A percentile compares a stretch with the other conserved stretches of the same genome.
phyloP scores from a whole-genome alignment of 306 rosid species.

The Trichosanthes cucumerina region DNA sequence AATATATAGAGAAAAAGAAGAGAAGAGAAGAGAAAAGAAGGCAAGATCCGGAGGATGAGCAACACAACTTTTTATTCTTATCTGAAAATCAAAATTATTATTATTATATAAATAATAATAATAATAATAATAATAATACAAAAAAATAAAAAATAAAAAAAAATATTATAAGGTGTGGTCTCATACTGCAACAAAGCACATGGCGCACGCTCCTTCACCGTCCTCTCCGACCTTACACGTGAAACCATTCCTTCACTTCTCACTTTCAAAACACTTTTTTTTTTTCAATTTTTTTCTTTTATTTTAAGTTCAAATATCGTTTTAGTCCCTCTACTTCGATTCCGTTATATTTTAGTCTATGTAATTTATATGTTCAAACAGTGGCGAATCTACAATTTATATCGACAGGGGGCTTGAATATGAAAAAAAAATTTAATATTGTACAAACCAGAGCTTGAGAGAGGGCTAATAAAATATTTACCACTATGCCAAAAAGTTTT shows the following conservation, averaged over 20 bases:
- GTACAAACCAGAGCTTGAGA: too few relatives aligned
- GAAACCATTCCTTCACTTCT: slow-evolving; percentile 11
- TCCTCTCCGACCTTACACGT: slow-evolving; percentile 31
- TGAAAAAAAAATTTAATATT: too few relatives aligned
- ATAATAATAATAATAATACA: not conserved
- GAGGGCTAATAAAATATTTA: too few relatives aligned
- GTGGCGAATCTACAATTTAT: too few relatives aligned
- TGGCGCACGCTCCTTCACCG: slow-evolving; percentile 53
- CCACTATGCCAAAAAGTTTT: too few relatives aligned
- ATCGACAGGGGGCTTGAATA: too few relatives aligned
- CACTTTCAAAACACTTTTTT: not conserved
- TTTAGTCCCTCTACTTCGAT: too few relatives aligned
- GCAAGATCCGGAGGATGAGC: slow-evolving; percentile 93
- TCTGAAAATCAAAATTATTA: not conserved
- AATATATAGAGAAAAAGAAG: not conserved
- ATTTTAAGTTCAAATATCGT: too few relatives aligned
- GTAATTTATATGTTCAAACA: too few relatives aligned
- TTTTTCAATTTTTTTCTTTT: not conserved
- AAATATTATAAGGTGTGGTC: slow-evolving; percentile 20
- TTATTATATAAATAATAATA: not conserved
- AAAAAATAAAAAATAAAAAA: slow-evolving; percentile 19
- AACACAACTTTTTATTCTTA: slow-evolving; percentile 6
- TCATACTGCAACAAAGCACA: slow-evolving; percentile 61
- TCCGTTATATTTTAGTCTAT: too few relatives aligned
- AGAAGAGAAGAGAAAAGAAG: slow-evolving; percentile 18